Conservation (phyloP, 2,329 filamentous ascomycete species). For the Sclerotinia spermophila region DNA sequence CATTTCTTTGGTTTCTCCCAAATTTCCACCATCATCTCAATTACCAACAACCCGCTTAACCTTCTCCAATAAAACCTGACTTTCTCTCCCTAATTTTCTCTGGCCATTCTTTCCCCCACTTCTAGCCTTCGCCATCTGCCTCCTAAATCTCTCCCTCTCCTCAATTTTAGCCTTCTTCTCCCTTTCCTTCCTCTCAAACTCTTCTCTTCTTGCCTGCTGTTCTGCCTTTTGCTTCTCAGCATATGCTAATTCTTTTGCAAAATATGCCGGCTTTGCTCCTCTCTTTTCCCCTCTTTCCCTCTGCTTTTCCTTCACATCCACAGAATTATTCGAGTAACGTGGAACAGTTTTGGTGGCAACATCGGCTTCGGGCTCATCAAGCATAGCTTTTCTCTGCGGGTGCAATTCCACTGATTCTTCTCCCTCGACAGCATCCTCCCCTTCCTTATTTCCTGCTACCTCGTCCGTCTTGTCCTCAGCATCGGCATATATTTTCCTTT, state of each 20-base stretch:
- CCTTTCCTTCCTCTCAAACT: constrained; percentile 51
- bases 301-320: background rate
- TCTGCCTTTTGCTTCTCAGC: constrained; percentile 51
- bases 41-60: constrained; percentile 48
- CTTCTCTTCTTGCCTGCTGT: constrained; percentile 46
- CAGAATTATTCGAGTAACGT: constrained; percentile 1
- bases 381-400: constrained; percentile 57
- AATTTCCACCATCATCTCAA: constrained; percentile 20
- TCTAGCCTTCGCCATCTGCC: constrained; percentile 47
- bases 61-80: constrained; percentile 60
- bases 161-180: constrained; percentile 56
- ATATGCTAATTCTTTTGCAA: constrained; percentile 38
- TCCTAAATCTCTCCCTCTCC: constrained; percentile 49
- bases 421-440: background rate
- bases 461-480: background rate
- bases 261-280: constrained; percentile 37
- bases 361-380: constrained; percentile 43
- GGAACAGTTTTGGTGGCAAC: constrained; percentile 17
- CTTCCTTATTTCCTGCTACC: background rate
- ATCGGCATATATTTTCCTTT: constrained; percentile 7
- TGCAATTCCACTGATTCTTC: constrained; percentile 48
- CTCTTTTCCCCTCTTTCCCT: constrained; percentile 19
- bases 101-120: constrained; percentile 62
- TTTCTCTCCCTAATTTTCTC: constrained; percentile 65
- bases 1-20: background rate